These are phyloP conservation scores for Fusarium armeniacum DNA, from an alignment of 2,329 filamentous ascomycete genomes.

Conservation along the genomic window DNA sequence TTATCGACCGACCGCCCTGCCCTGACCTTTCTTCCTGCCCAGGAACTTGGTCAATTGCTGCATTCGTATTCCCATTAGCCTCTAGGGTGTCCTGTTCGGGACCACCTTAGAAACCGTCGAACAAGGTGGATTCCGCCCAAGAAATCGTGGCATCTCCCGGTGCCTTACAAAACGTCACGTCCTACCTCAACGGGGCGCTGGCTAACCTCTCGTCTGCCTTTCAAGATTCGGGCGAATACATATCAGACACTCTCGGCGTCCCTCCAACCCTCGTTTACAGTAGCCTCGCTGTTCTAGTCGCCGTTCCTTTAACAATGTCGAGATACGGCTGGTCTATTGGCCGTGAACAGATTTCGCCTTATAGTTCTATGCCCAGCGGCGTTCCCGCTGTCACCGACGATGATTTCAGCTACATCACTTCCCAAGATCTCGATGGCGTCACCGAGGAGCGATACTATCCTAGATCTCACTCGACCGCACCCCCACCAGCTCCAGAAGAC, in stretches of 20 bases:
- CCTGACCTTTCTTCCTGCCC: conserved; percentile 37
- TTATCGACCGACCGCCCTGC: conserved; percentile 43
- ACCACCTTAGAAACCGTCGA: conserved; percentile 57
- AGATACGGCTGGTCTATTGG: conserved; percentile 65
- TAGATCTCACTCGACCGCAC: conserved; percentile 53
- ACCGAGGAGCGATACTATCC: conserved; percentile 59
- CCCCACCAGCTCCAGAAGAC: conserved; percentile 66
- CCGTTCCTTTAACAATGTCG: conserved; percentile 67
- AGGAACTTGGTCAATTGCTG: conserved; percentile 41
- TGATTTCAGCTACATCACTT: conserved; percentile 87
- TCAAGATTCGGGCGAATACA: conserved; percentile 65
- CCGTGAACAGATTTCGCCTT: conserved; percentile 66
- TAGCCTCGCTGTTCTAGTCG: conserved; percentile 64
- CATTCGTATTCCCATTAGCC: conserved; percentile 42
- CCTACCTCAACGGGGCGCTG: conserved; percentile 69
- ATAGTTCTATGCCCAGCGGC: conserved; percentile 62
- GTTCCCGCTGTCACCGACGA: conserved; percentile 77
- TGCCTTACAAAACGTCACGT: conserved; percentile 72
- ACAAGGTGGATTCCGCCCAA: conserved; percentile 74
- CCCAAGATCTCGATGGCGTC: conserved; percentile 73
- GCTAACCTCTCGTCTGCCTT: conserved; percentile 64
- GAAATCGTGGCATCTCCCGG: conserved; percentile 71
- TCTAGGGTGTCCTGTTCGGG: conserved; percentile 56
- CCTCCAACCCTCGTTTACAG: conserved; percentile 65
- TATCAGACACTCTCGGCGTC: conserved; percentile 65